Conservation (phyloP, 768 basidiomycete species). For the Leccinum aurantiacum region DNA sequence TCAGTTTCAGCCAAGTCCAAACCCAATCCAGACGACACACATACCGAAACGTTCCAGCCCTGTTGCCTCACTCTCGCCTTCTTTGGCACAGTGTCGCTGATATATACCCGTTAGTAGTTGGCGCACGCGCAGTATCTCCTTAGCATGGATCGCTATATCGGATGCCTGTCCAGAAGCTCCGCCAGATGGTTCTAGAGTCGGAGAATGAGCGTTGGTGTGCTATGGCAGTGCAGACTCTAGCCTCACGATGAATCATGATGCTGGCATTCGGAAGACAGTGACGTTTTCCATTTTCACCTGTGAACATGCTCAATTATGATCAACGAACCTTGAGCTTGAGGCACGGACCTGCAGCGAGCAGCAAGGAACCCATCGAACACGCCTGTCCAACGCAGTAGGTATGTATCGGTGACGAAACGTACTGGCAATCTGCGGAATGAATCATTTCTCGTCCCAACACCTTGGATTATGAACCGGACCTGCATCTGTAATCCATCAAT, state of each 20-base stretch:
- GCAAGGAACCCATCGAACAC: constrained; percentile 92
- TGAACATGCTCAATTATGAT: constrained; percentile 13
- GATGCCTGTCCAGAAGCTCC: constrained; percentile 94
- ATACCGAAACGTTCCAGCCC: constrained; percentile 79
- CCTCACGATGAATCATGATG: constrained; percentile 97
- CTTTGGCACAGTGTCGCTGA: constrained; percentile 76
- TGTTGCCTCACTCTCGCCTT: constrained; percentile 60
- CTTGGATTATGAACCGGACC: constrained; percentile 40
- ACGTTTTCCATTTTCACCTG: constrained; percentile 83
- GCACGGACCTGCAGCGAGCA: constrained; percentile 73
- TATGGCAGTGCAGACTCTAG: neutral
- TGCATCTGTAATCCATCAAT: constrained; percentile 57
- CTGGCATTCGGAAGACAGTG: constrained; percentile 91
- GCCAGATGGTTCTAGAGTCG: constrained; percentile 82
- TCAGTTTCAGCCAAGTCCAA: constrained; percentile 20
- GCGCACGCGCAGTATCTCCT: constrained; percentile 90
- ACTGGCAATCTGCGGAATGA: constrained; percentile 46
- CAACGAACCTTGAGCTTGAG: constrained; percentile 5
- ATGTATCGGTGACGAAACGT: constrained; percentile 92
- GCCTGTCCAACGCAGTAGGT: constrained; percentile 97
- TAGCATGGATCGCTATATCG: constrained; percentile 97
- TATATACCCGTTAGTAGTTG: constrained; percentile 85
- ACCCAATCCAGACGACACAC: constrained; percentile 31
- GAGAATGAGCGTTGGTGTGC: constrained; percentile 11
- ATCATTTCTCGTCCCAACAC: constrained; percentile 16